These are phyloP conservation scores for Styphnolobium japonicum DNA, from an alignment of 306 rosid genomes.

Conservation along the genomic window DNA sequence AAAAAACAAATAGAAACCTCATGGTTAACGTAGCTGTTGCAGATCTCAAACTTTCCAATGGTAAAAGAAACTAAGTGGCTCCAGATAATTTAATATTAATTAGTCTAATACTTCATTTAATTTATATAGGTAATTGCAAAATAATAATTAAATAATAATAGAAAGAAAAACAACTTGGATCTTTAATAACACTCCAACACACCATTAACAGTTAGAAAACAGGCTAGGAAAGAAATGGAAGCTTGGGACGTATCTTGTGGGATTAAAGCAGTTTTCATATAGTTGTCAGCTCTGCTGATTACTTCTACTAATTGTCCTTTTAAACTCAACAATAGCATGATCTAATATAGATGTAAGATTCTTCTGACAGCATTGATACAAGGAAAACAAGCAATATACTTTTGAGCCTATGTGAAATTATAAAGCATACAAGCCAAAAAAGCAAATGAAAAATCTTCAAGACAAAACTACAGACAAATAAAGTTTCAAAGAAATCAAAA, in stretches of 20 bases:
- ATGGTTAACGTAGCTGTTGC: not conserved
- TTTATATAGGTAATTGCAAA: not conserved
- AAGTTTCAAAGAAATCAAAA: not conserved
- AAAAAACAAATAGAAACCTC: not conserved
- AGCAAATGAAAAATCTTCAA: not conserved
- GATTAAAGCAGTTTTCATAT: not conserved
- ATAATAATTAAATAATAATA: not conserved
- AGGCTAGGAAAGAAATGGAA: not conserved
- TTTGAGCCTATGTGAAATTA: not conserved
- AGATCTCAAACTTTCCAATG: not conserved
- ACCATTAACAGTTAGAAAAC: not conserved
- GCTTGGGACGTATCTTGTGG: not conserved
- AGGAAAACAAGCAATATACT: not conserved
- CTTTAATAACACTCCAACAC: not conserved
- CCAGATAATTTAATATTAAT: not conserved
- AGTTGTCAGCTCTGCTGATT: not conserved
- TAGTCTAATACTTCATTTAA: not conserved
- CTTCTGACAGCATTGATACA: not conserved
- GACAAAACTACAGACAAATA: not conserved
- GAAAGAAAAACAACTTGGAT: not conserved
- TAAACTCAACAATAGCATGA: constrained; percentile 7
- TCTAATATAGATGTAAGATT: not conserved
- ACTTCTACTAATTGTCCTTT: not conserved
- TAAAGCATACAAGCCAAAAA: not conserved
- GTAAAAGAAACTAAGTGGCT: not conserved